Percentiles rank a stretch among this genome's conserved stretches.
These are phyloP conservation scores for Schwanniomyces sp. DNA, from an alignment of 805 yeast species.

Conservation along the genomic window DNA sequence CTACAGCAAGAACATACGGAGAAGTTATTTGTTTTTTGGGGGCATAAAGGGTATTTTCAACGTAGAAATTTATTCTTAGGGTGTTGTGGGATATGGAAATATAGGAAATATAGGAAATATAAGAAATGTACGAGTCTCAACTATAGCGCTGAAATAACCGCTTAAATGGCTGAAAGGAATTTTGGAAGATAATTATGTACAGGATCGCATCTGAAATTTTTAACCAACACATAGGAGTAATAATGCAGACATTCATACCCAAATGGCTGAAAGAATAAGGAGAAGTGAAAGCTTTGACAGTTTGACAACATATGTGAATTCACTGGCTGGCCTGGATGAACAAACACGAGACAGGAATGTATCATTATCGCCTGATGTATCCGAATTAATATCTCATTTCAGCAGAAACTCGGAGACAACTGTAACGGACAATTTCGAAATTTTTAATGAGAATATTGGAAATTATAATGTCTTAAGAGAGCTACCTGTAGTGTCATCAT, in stretches of 20 bases:
- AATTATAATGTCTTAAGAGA: constrained; percentile 9
- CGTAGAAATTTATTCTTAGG: too few species aligned
- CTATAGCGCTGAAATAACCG: neutral
- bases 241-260: neutral
- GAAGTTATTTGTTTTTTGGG: neutral
- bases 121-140: too few species aligned
- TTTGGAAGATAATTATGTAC: neutral
- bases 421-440: constrained; percentile 9
- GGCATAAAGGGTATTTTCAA: neutral
- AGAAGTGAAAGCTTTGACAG: neutral
- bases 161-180: neutral
- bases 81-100: too few species aligned
- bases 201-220: neutral
- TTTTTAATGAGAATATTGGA: constrained; percentile 13
- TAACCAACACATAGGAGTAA: neutral
- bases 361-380: neutral
- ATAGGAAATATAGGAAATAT: too few species aligned
- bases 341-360: neutral
- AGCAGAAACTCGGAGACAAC: constrained; percentile 20
- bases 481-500: constrained; percentile 18
- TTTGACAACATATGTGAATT: neutral
- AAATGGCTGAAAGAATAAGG: neutral
- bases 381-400: constrained; percentile 11
- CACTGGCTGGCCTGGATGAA: neutral
- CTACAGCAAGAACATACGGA: neutral